These are phyloP conservation scores for Aspergillus intermedius DNA, from an alignment of 2,329 filamentous ascomycete species.

Conservation along the genomic window DNA sequence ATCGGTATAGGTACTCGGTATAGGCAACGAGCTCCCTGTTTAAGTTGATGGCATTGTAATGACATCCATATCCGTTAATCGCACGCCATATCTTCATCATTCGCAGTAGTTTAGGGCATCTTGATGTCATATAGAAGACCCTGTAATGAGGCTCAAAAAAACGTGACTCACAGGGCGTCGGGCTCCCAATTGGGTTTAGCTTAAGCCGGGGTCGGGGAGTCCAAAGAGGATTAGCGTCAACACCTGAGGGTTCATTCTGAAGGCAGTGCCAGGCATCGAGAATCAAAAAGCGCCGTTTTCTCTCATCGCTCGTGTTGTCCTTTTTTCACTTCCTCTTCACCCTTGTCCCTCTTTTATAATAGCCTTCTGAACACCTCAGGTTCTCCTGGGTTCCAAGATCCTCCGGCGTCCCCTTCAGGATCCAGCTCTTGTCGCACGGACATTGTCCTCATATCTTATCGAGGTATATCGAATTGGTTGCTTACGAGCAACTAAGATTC, in stretches of 20 bases:
- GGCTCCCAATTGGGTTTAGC: slow-evolving; percentile 2
- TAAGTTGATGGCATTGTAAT: too few relatives aligned
- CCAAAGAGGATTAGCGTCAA: background rate
- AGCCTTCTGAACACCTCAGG: background rate
- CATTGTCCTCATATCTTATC: background rate
- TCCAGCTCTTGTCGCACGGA: background rate
- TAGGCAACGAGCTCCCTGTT: too few relatives aligned
- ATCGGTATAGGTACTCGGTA: too few relatives aligned
- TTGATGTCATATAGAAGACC: too few relatives aligned
- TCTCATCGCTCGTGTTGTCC: background rate
- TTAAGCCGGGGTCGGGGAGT: background rate
- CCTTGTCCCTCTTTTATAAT: background rate
- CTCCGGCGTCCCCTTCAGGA: background rate
- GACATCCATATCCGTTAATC: too few relatives aligned
- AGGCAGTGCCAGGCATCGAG: background rate
- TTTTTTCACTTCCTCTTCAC: background rate
- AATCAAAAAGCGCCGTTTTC: background rate
- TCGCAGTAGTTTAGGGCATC: too few relatives aligned
- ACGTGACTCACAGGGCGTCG: background rate
- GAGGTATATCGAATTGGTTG: background rate
- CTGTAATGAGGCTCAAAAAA: too few relatives aligned
- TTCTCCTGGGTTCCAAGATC: background rate
- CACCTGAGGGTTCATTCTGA: background rate
- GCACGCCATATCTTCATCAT: too few relatives aligned
- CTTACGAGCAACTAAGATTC: slow-evolving; percentile 10